Percentiles rank a stretch among this genome's conserved stretches.
Conservation (phyloP, 2,329 filamentous ascomycete genomes). For the Phoma sp. region DNA sequence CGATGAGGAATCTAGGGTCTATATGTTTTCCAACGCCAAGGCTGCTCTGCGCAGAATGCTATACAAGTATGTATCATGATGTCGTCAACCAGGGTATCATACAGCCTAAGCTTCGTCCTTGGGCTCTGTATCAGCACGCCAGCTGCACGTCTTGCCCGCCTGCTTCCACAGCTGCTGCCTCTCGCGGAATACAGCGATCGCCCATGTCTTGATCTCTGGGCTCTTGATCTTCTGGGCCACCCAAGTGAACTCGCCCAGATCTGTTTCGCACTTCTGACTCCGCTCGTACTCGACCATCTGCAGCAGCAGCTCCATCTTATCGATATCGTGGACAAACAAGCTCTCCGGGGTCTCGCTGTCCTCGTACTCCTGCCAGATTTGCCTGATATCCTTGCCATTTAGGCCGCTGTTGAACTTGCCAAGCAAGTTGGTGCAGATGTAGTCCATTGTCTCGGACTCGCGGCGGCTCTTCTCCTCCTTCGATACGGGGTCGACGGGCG, state of each 20-base stretch:
- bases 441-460: slow-evolving; percentile 91
- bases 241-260: slow-evolving; percentile 85
- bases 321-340: slow-evolving; percentile 91
- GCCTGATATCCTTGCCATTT: slow-evolving; percentile 73
- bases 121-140: slow-evolving; percentile 36
- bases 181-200: slow-evolving; percentile 75
- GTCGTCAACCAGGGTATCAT: not conserved
- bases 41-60: slow-evolving; percentile 1
- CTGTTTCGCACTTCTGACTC: slow-evolving; percentile 65
- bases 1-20: slow-evolving; percentile 13
- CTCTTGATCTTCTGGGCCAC: slow-evolving; percentile 76
- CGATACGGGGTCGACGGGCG: slow-evolving; percentile 81
- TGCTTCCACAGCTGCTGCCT: slow-evolving; percentile 73
- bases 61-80: slow-evolving; percentile 7
- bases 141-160: slow-evolving; percentile 41
- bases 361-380: slow-evolving; percentile 95
- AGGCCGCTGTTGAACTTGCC: slow-evolving; percentile 75
- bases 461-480: slow-evolving; percentile 90
- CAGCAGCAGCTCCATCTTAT: slow-evolving; percentile 92
- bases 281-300: slow-evolving; percentile 98
- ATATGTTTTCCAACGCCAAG: slow-evolving; percentile 9
- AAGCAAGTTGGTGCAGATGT: slow-evolving; percentile 75
- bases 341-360: slow-evolving; percentile 82
- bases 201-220: slow-evolving; percentile 82
- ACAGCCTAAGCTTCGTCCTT: slow-evolving; percentile 14